Percentiles rank a stretch among this genome's conserved stretches.
Conservation (phyloP, 352 stramenopile species). For the Aphanomyces stellatus region DNA sequence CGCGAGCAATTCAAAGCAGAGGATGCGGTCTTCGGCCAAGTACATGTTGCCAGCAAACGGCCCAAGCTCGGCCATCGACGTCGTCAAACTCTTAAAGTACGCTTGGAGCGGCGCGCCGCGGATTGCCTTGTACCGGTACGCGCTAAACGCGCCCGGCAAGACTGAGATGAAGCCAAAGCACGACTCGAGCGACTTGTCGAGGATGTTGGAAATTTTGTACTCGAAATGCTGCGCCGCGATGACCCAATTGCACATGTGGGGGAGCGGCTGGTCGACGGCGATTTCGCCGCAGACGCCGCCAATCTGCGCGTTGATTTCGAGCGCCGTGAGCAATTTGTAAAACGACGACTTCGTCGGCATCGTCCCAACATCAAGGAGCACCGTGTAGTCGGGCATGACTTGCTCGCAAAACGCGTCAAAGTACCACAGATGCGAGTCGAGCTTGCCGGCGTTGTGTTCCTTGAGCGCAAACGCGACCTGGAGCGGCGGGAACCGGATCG, state of each 20-base stretch:
- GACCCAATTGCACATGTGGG: conserved; percentile 82
- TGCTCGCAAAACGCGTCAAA: conserved; percentile 77
- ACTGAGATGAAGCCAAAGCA: conserved; percentile 86
- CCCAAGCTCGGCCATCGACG: conserved; percentile 64
- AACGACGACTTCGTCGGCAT: conserved; percentile 71
- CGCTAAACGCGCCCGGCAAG: conserved; percentile 73
- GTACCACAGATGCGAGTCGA: conserved; percentile 83
- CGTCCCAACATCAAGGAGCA: conserved; percentile 78
- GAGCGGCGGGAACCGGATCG: conserved; percentile 42
- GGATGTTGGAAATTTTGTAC: conserved; percentile 86
- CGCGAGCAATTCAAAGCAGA: conserved; percentile 80
- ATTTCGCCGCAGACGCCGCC: conserved; percentile 75
- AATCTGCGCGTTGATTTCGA: conserved; percentile 72
- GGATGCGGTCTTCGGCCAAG: conserved; percentile 76
- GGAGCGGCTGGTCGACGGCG: conserved; percentile 71
- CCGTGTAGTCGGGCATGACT: conserved; percentile 72
- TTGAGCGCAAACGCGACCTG: conserved; percentile 77
- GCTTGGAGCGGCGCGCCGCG: conserved; percentile 61
- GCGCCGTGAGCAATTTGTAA: conserved; percentile 67
- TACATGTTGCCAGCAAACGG: conserved; percentile 86
- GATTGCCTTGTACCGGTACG: conserved; percentile 78
- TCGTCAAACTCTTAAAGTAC: conserved; percentile 82
- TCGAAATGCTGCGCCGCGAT: conserved; percentile 82
- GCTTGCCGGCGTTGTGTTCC: conserved; percentile 69
- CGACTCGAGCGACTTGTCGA: conserved; percentile 80